These are phyloP conservation scores for Reutealis trisperma DNA, from an alignment of 345 rosid genomes.

Conservation along the genomic window DNA sequence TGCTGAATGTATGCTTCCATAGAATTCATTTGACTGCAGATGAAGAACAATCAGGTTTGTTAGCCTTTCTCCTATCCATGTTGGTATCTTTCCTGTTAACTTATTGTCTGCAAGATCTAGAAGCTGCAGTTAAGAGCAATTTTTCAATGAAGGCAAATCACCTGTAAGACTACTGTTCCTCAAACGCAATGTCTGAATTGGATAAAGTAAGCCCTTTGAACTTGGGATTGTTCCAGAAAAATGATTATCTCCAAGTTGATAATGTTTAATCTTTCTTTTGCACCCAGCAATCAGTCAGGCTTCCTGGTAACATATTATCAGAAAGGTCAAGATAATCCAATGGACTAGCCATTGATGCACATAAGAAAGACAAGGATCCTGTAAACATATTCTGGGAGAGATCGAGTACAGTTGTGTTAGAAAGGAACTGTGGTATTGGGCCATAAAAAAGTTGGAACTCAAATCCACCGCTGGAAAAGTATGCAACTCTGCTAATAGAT, in stretches of 20 bases:
- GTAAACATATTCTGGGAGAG: slow-evolving; percentile 5
- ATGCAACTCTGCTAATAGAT: not conserved
- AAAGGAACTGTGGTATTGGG: not conserved
- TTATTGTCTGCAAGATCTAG: no score
- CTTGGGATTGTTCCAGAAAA: not conserved
- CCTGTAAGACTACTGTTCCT: no score
- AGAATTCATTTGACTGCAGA: no score
- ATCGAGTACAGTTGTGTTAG: not conserved
- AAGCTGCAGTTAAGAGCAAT: no score
- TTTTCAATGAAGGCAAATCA: no score
- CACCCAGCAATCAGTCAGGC: not conserved
- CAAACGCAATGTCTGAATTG: no score
- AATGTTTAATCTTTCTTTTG: not conserved
- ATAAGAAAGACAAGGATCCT: not conserved
- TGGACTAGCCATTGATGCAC: not conserved
- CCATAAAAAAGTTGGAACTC: slow-evolving; percentile 1
- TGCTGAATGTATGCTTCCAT: no score
- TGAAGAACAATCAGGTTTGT: no score
- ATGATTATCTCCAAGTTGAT: not conserved
- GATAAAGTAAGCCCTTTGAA: no score
- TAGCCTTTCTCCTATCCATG: no score
- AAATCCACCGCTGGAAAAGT: not conserved
- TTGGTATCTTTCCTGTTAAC: not conserved
- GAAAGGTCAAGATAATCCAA: slow-evolving; percentile 6
- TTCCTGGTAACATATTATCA: not conserved